Evolutionary conservation across 495 filamentous ascomycete genomes (phyloP), one percentile per base, ranked within the genome.

Genomic region (Daldinia concentrica): DNA sequence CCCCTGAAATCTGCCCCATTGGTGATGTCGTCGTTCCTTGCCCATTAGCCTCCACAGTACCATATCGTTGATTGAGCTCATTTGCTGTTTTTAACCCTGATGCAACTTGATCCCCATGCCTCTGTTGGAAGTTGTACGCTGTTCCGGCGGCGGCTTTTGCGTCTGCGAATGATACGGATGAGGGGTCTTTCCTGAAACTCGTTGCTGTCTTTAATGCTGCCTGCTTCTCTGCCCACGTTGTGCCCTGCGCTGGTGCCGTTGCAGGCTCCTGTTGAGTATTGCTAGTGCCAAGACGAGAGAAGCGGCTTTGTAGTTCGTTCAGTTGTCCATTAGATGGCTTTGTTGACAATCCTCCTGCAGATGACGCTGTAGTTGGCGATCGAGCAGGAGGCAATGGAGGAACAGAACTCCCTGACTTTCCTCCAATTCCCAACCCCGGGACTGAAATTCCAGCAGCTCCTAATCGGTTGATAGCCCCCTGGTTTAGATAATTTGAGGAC

Each of bases 361-460:
- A 34, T 37, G 63, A 41, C 43, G 73, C 45, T 63, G 66, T 56
- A 56, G 68, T 41, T 74, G 76, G 60, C 62, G 59, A 39, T 60
- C 59, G 55, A 32, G 58, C 12, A 43, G 64, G 68, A 17, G 63
- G 56, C 22, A 66, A 60, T 6, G 78, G 55, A 17, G 65, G 67
- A 8, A 41, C 27, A 15, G 51, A 15, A 27, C 51, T 26, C 11
- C 51, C 26, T 15, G 51, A 14, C 45, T 57, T 77, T 22, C 69
- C 74, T 12, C 89, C 89, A 67, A 97, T 96, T 15, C 91, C 91
- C 45, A 97, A 83, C 0, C 86, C 92, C 1, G 95, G 93, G 2
- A 98, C 93, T 0, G 90, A 92, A 48, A 97, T 84, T 3, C 95
- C 95, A 6, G 94, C 90, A 60, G 88, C 86, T 17, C 90, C 86